Base-by-base conservation (phyloP, 208 protist genomes). In the Tetramitus jugosus region DNA sequence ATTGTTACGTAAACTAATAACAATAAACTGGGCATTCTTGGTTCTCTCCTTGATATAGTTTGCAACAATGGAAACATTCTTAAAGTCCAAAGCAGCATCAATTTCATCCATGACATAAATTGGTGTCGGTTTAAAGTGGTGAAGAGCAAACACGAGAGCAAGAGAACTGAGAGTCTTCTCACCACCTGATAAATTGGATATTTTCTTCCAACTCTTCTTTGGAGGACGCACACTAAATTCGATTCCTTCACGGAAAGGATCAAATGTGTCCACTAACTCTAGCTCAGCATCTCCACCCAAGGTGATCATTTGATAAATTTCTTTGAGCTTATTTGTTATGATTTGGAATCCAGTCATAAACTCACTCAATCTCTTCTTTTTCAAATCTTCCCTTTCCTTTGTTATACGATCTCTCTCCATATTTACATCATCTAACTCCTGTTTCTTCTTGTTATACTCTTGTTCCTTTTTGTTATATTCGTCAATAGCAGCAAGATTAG, bases 31-130 rank as follows among this genome's bases (percentile, higher is more conserved):
- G 10, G 98, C 98, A 64, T 99, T 93, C 76, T 90, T 93, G 0
- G 99, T 98, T 76, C 97, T 90, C 43, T 97, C 93, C 76, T 98
- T 92, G 29, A 99, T 93, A 87, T 98, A 99, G 83, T 99, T 94
- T 35, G 96, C 97, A 23, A 99, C 94, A 79, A 99, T 99, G 20
- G 94, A 98, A 7, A 95, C 91, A 83, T 99, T 99, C 42, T 94
- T 90, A 85, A 99, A 99, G 84, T 99, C 99, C 8, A 99, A 89
- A 4, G 98, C 98, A 10, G 98, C 98, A 85, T 99, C 98, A 78
- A 99, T 99, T 85, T 99, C 98, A 87, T 99, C 98, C 97, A 99
- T 99, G 53, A 99, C 94, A 87, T 99, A 99, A 46, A 99, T 92
- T 0, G 97, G 96, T n/a, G 96, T 99, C 13, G 96, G 97, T 83